A percentile compares a stretch with the other conserved stretches of the same genome.
These are phyloP conservation scores for Saccharomycopsis selenospora DNA, from an alignment of 805 yeast species.

Conservation along the genomic window DNA sequence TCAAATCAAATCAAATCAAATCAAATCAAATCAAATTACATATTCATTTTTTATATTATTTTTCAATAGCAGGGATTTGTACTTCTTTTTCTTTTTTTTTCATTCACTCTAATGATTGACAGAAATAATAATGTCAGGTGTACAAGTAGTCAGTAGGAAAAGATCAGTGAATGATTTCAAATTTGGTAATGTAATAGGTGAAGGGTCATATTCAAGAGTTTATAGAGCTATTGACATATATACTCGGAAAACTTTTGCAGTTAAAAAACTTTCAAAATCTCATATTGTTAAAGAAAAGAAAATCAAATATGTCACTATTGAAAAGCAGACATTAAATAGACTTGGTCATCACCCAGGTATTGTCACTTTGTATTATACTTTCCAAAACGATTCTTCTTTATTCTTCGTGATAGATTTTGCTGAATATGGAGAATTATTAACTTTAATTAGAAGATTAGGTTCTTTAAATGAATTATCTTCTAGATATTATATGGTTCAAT, in stretches of 20 bases:
- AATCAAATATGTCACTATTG: slow-evolving; percentile 92
- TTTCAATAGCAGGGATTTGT: neutral
- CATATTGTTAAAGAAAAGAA: slow-evolving; percentile 93
- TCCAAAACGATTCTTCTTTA: slow-evolving; percentile 82
- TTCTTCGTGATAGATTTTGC: slow-evolving; percentile 94
- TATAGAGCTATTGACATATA: slow-evolving; percentile 76
- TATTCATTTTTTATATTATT: neutral
- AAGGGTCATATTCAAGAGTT: slow-evolving; percentile 94
- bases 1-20: too few species aligned
- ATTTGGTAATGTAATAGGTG: slow-evolving; percentile 80
- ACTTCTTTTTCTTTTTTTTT: neutral
- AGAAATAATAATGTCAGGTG: slow-evolving; percentile 13
- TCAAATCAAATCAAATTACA: neutral
- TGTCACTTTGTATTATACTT: slow-evolving; percentile 84
- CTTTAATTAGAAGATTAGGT: slow-evolving; percentile 70
- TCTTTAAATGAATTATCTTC: slow-evolving; percentile 68
- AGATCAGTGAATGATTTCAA: slow-evolving; percentile 68
- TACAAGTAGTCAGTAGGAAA: slow-evolving; percentile 31
- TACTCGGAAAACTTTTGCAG: slow-evolving; percentile 71
- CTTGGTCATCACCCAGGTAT: slow-evolving; percentile 93
- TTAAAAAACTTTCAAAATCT: slow-evolving; percentile 82
- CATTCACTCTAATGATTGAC: neutral
- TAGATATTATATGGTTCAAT: slow-evolving; percentile 75
- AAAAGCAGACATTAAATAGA: slow-evolving; percentile 80
- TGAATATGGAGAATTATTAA: slow-evolving; percentile 86